Evolutionary conservation across 768 basidiomycete species (phyloP).

Genomic region (Mycena leptocephala): DNA sequence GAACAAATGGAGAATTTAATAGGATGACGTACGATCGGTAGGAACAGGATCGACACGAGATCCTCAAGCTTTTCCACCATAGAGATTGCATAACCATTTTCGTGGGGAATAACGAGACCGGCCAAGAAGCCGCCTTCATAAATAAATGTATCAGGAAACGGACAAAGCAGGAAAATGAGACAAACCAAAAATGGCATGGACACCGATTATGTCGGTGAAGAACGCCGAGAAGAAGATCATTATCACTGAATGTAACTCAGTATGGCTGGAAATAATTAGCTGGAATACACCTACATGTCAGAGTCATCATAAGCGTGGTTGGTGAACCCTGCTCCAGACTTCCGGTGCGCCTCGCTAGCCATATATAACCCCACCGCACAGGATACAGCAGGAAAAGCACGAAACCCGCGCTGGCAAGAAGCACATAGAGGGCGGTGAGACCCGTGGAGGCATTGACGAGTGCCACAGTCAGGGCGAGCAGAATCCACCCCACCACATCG

Average conservation of each 20-base stretch:
- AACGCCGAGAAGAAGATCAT: conserved; percentile 84
- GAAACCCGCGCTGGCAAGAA: conserved; percentile 80
- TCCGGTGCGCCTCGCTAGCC: conserved; percentile 79
- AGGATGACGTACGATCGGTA: conserved; percentile 76
- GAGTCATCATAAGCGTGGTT: conserved; percentile 82
- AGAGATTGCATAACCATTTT: conserved; percentile 86
- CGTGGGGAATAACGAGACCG: conserved; percentile 87
- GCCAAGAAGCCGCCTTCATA: conserved; percentile 83
- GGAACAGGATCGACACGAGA: conserved; percentile 81
- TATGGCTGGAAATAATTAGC: background rate
- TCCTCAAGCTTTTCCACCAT: conserved; percentile 92
- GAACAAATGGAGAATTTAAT: background rate
- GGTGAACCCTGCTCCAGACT: conserved; percentile 83
- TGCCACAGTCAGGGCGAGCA: conserved; percentile 88
- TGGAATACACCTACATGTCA: conserved; percentile 58
- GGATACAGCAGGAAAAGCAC: conserved; percentile 78
- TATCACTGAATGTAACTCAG: conserved; percentile 56
- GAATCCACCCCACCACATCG: conserved; percentile 85
- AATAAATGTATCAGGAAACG: conserved; percentile 38
- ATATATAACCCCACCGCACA: conserved; percentile 74
- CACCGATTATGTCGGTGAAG: conserved; percentile 90
- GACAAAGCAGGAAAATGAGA: conserved; percentile 5
- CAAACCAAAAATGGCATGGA: conserved; percentile 78
- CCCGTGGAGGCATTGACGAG: conserved; percentile 86
- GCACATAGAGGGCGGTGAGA: conserved; percentile 84